Evolutionary conservation across 805 yeast genomes (phyloP).

Genomic region (Clavispora fructus): DNA sequence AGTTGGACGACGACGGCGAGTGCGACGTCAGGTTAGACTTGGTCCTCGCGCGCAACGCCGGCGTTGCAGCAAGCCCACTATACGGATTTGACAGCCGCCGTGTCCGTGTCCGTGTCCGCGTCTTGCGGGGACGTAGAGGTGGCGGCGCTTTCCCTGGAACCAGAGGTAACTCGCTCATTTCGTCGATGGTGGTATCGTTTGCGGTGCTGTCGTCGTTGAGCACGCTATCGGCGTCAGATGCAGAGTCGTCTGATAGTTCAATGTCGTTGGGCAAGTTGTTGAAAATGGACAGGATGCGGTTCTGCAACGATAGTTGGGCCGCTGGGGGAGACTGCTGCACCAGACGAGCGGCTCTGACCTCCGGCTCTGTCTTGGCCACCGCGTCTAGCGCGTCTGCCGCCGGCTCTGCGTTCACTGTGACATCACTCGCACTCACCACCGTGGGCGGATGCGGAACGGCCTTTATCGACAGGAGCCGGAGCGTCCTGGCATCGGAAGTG

Average conservation of each 20-base stretch:
- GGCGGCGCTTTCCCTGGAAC: not conserved
- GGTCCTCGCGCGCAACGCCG: not conserved
- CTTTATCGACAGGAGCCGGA: constrained; percentile 24
- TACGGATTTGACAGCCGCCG: not conserved
- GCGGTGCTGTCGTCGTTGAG: constrained; percentile 7
- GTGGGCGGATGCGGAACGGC: constrained; percentile 17
- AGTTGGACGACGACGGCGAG: constrained; percentile 23
- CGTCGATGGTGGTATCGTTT: not conserved
- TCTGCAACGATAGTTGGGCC: constrained; percentile 18
- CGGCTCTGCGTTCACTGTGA: constrained; percentile 30
- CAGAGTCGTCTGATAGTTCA: constrained; percentile 42
- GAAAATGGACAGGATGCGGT: constrained; percentile 34
- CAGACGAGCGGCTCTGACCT: not conserved
- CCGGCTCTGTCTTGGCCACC: not conserved
- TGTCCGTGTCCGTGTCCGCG: not conserved
- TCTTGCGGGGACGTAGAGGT: not conserved
- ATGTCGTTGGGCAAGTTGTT: constrained; percentile 44
- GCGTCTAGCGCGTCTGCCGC: not conserved
- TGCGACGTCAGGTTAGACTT: not conserved
- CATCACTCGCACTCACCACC: constrained; percentile 20
- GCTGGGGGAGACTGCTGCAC: not conserved
- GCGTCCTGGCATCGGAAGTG: constrained; percentile 30
- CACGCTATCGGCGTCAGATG: constrained; percentile 35
- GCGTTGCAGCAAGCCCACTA: not conserved
- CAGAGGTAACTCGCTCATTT: not conserved